phyloP scores from a whole-genome alignment of 371 early-diverging fungal genomes.

The Mucor plumbeus region DNA sequence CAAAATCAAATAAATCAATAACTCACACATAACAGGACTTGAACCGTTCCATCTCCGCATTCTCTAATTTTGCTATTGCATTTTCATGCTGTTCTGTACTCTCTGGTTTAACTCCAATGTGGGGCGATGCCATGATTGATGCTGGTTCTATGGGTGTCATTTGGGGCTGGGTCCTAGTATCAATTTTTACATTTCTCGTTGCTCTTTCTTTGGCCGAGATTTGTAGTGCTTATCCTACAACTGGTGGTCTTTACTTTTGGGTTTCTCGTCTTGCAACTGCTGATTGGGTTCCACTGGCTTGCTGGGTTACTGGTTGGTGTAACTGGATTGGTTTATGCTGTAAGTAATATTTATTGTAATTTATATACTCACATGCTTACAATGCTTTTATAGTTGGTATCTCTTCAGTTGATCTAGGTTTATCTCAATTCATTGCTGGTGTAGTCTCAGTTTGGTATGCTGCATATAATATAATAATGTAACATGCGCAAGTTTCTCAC shows the following conservation, averaged over 20 bases:
- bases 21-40: constrained; percentile 32
- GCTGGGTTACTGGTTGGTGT: constrained; percentile 71
- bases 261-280: constrained; percentile 57
- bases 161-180: constrained; percentile 75
- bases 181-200: constrained; percentile 62
- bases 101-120: constrained; percentile 59
- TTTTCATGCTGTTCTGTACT: constrained; percentile 61
- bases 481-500: constrained; percentile 24
- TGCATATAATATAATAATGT: background rate
- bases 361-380: background rate
- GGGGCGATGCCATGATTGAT: constrained; percentile 61
- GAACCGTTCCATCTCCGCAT: constrained; percentile 62
- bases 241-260: constrained; percentile 77
- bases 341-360: background rate
- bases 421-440: constrained; percentile 61
- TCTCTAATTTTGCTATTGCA: constrained; percentile 61
- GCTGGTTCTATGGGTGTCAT: constrained; percentile 72
- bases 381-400: constrained; percentile 44
- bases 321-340: constrained; percentile 63
- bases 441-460: constrained; percentile 54
- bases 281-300: constrained; percentile 63
- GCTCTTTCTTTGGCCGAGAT: constrained; percentile 78
- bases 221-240: constrained; percentile 75
- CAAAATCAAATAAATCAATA: background rate
- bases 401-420: constrained; percentile 57